These are phyloP conservation scores for Fusarium sp. DNA, from an alignment of 2,329 filamentous ascomycete species.

Conservation along the genomic window DNA sequence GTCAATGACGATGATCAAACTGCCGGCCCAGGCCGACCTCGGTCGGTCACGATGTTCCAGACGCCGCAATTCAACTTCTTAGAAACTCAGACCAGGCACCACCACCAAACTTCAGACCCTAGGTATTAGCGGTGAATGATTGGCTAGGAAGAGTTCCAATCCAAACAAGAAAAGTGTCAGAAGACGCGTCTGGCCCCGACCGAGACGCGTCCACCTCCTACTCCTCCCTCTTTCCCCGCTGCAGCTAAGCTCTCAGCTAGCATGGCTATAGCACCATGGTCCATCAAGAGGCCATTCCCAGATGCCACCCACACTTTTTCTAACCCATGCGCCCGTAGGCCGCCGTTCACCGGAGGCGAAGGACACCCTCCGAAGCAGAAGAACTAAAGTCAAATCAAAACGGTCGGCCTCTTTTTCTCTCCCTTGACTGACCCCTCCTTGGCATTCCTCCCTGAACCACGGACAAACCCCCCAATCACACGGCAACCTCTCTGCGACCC, in stretches of 20 bases:
- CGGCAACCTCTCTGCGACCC: constrained; percentile 12
- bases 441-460: constrained; percentile 23
- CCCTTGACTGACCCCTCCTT: constrained; percentile 9
- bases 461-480: constrained; percentile 11
- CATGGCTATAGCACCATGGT: not conserved
- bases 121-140: constrained; percentile 29
- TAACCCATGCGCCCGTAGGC: not conserved
- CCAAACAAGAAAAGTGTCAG: constrained; percentile 35
- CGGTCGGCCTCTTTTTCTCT: constrained; percentile 13
- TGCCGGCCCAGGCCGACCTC: constrained; percentile 9
- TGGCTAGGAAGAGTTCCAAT: constrained; percentile 33
- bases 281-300: constrained; percentile 16
- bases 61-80: not conserved
- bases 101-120: constrained; percentile 17
- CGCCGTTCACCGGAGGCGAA: constrained; percentile 20
- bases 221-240: not conserved
- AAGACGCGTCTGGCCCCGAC: constrained; percentile 24
- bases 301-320: constrained; percentile 12
- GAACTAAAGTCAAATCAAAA: constrained; percentile 11
- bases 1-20: constrained; percentile 18
- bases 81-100: constrained; percentile 15
- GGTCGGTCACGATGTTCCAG: constrained; percentile 3
- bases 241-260: not conserved
- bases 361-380: not conserved
- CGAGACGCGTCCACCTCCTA: constrained; percentile 23